Evolutionary conservation across 2,329 filamentous ascomycete species (phyloP).

Genomic region (Colletotrichum abscissum): DNA sequence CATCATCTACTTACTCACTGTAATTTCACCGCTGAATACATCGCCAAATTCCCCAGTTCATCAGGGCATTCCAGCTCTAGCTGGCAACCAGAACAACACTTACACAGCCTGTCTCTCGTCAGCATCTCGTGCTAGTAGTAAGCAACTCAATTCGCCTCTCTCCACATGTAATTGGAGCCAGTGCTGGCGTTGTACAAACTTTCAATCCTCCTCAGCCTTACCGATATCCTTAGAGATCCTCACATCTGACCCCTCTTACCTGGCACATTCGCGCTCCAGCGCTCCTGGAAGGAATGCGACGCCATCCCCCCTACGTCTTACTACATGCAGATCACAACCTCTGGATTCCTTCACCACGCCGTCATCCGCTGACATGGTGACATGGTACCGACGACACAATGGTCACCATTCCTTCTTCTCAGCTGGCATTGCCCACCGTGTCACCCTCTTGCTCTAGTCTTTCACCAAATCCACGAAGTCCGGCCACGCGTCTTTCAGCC

Average conservation of each 20-base stretch:
- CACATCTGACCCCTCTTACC: not conserved
- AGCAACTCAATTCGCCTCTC: not conserved
- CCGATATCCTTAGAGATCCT: not conserved
- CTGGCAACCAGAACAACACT: not conserved
- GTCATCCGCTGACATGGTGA: not conserved
- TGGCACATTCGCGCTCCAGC: not conserved
- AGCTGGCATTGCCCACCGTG: not conserved
- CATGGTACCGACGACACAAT: not conserved
- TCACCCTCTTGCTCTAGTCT: not conserved
- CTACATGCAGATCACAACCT: not conserved
- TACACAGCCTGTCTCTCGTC: not conserved
- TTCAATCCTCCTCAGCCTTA: slow-evolving; percentile 1
- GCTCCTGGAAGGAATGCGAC: not conserved
- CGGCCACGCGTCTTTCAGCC: not conserved
- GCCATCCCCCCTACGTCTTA: not conserved
- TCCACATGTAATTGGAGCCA: not conserved
- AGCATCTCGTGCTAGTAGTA: not conserved
- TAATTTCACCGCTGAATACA: not conserved
- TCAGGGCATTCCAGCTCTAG: not conserved
- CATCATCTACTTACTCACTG: not conserved
- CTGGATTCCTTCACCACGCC: not conserved
- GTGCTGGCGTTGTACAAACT: not conserved
- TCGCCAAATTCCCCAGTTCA: not conserved
- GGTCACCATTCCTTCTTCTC: not conserved
- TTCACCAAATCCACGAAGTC: not conserved